Evolutionary conservation across 768 basidiomycete genomes (phyloP).

Genomic region (Pisolithus tinctorius): DNA sequence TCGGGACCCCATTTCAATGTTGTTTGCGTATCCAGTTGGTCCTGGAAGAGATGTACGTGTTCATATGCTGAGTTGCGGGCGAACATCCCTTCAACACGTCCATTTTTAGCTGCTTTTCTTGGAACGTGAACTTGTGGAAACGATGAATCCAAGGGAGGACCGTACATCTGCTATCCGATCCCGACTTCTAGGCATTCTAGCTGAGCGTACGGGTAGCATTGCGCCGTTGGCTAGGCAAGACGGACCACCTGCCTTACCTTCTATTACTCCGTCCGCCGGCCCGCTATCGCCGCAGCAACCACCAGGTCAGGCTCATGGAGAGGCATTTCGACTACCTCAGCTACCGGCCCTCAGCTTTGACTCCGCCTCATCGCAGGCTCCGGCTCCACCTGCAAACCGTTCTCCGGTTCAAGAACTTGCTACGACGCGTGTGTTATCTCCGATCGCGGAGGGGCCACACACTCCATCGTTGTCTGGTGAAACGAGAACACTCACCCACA

Average conservation of each 20-base stretch:
- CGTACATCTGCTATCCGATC: constrained; percentile 65
- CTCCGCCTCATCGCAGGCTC: constrained; percentile 10
- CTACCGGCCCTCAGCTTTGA: constrained; percentile 58
- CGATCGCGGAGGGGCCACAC: constrained; percentile 54
- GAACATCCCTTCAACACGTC: constrained; percentile 7
- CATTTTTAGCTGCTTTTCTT: constrained; percentile 69
- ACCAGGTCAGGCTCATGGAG: constrained; percentile 4
- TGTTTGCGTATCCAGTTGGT: constrained; percentile 93
- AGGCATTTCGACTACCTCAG: constrained; percentile 30
- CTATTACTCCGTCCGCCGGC: constrained; percentile 10
- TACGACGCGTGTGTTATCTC: constrained; percentile 40
- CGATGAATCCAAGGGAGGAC: constrained; percentile 70
- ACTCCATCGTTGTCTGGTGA: constrained; percentile 14
- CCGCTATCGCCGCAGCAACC: constrained; percentile 21
- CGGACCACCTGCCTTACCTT: constrained; percentile 14
- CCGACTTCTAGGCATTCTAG: constrained; percentile 53
- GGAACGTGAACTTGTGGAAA: constrained; percentile 75
- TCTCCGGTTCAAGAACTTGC: constrained; percentile 5
- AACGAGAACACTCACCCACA: constrained; percentile 6
- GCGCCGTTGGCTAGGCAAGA: constrained; percentile 12
- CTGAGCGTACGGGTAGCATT: constrained; percentile 52
- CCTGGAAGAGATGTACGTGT: constrained; percentile 69
- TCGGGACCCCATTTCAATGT: constrained; percentile 70
- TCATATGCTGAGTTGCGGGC: not conserved
- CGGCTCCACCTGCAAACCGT: constrained; percentile 15